Percentiles rank a stretch among this genome's conserved stretches.
These are phyloP conservation scores for Lentinus tigrinus DNA, from an alignment of 768 basidiomycete genomes.

Conservation along the genomic window DNA sequence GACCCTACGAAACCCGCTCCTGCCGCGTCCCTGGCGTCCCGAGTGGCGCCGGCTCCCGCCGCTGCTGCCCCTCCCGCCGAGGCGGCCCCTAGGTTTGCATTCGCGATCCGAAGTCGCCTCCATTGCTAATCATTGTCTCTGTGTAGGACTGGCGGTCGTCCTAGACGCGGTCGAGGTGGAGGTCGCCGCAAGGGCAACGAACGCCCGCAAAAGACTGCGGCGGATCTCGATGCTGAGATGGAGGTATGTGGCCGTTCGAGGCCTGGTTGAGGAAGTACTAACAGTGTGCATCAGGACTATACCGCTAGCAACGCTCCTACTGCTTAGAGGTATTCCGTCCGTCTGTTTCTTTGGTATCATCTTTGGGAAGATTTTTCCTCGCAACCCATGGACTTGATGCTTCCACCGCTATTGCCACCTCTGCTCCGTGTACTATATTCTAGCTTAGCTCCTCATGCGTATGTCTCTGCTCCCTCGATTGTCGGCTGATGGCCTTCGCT, in stretches of 20 bases:
- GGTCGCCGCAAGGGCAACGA: slow-evolving; percentile 35
- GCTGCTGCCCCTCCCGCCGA: slow-evolving; percentile 26
- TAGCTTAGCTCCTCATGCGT: slow-evolving; percentile 13
- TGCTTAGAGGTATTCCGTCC: not conserved
- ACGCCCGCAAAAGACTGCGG: slow-evolving; percentile 75
- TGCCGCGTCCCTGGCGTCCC: slow-evolving; percentile 66
- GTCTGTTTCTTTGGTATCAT: not conserved
- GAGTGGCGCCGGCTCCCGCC: slow-evolving; percentile 74
- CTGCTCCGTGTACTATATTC: slow-evolving; percentile 15
- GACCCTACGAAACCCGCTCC: slow-evolving; percentile 75
- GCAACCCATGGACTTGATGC: not conserved
- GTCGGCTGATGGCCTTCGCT: not conserved
- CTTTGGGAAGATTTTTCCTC: not conserved
- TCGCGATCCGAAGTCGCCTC: slow-evolving; percentile 27
- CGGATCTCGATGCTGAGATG: slow-evolving; percentile 98
- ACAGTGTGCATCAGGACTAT: slow-evolving; percentile 13
- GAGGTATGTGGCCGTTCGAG: slow-evolving; percentile 53
- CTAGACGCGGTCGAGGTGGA: slow-evolving; percentile 33
- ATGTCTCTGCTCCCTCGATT: not conserved
- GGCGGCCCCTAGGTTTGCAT: slow-evolving; percentile 18
- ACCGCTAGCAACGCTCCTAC: slow-evolving; percentile 18
- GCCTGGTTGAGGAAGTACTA: not conserved
- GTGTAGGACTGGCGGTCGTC: slow-evolving; percentile 32
- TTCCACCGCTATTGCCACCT: not conserved
- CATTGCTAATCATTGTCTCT: slow-evolving; percentile 30